These are phyloP conservation scores for Carpinus viminea DNA, from an alignment of 306 rosid species.

Conservation along the genomic window DNA sequence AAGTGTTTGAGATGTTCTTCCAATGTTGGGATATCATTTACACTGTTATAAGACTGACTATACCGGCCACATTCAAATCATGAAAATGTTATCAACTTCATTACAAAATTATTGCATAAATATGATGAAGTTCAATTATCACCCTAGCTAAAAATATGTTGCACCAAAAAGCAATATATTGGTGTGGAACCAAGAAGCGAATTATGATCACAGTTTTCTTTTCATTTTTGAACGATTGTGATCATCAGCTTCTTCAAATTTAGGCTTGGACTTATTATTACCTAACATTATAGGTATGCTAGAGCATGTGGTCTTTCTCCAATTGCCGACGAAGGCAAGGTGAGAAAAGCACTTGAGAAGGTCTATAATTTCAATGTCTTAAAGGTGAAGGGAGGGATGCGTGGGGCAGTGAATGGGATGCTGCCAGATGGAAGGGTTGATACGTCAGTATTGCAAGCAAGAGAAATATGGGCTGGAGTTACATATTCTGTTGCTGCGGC, in stretches of 20 bases:
- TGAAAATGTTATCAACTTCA: not conserved
- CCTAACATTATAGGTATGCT: constrained; percentile 61
- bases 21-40: not conserved
- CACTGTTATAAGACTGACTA: not conserved
- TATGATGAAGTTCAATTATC: not conserved
- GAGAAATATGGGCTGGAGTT: constrained; percentile 98
- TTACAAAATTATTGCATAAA: not conserved
- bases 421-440: constrained; percentile 86
- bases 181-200: not conserved
- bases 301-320: constrained; percentile 86
- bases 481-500: constrained; percentile 91
- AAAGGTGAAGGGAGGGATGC: constrained; percentile 73
- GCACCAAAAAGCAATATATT: not conserved
- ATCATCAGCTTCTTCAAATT: not conserved
- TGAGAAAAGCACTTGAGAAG: constrained; percentile 59
- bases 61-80: not conserved
- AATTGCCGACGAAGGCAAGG: constrained; percentile 70
- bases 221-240: not conserved
- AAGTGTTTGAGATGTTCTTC: too few relatives aligned
- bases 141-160: not conserved
- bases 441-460: constrained; percentile 70
- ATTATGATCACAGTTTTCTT: not conserved
- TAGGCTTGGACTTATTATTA: not conserved
- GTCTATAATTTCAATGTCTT: constrained; percentile 72
- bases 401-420: constrained; percentile 96